Conservation (phyloP, 805 yeast species). For the Candida incommunis region DNA sequence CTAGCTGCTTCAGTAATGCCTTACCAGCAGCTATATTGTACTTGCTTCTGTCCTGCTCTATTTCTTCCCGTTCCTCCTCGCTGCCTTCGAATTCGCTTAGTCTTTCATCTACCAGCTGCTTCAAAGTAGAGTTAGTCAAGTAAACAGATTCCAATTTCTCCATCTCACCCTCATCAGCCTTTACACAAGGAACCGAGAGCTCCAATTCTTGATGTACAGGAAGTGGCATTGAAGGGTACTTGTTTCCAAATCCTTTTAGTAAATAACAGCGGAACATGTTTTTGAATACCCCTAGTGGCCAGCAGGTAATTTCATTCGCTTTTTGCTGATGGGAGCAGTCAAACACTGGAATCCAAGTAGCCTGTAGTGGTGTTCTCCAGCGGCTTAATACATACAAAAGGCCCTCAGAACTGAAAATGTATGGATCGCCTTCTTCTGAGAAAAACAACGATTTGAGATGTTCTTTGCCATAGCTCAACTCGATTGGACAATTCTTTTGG, state of each 20-base stretch:
- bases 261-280: slow-evolving; percentile 54
- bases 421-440: slow-evolving; percentile 82
- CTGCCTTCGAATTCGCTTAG: background rate
- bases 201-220: slow-evolving; percentile 73
- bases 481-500: background rate
- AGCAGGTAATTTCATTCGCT: slow-evolving; percentile 44
- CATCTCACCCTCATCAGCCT: slow-evolving; percentile 10
- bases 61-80: background rate
- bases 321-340: slow-evolving; percentile 39
- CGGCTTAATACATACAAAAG: slow-evolving; percentile 52
- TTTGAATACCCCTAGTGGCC: slow-evolving; percentile 80
- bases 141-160: background rate
- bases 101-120: background rate
- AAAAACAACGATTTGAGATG: slow-evolving; percentile 60
- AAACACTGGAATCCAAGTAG: slow-evolving; percentile 72
- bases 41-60: background rate
- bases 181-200: slow-evolving; percentile 46
- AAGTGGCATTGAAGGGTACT: slow-evolving; percentile 71
- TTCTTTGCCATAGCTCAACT: slow-evolving; percentile 5
- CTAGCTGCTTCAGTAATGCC: background rate
- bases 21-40: background rate
- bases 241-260: slow-evolving; percentile 42
- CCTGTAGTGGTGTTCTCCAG: slow-evolving; percentile 67
- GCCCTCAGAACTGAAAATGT: slow-evolving; percentile 68
- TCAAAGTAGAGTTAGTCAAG: background rate